Percentiles rank a stretch among this genome's conserved stretches.
Conservation (phyloP, 2,329 filamentous ascomycete species). For the Colletotrichum sp. region DNA sequence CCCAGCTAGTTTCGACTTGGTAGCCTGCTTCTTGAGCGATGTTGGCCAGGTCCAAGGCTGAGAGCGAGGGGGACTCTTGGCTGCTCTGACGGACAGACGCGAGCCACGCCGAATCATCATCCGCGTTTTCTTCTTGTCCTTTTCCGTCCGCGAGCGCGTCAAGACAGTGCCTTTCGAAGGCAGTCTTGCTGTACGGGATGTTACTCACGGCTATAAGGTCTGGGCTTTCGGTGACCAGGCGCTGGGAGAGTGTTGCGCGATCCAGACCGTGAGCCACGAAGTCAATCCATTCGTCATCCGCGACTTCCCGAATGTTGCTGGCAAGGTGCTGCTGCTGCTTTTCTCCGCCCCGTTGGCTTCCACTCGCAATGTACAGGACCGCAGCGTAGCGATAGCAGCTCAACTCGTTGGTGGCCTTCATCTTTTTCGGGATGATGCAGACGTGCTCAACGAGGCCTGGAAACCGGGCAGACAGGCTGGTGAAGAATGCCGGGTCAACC, state of each 20-base stretch:
- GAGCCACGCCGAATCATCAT: background rate
- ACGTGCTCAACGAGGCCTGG: slow-evolving; percentile 27
- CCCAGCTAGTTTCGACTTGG: slow-evolving; percentile 50
- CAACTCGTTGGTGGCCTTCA: slow-evolving; percentile 33
- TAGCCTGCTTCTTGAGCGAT: slow-evolving; percentile 42
- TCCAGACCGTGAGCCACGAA: background rate
- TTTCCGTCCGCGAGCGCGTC: background rate
- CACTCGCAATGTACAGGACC: slow-evolving; percentile 21
- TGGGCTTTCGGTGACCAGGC: slow-evolving; percentile 5
- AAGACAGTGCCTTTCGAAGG: slow-evolving; percentile 25
- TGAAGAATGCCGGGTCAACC: slow-evolving; percentile 30
- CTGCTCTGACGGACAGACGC: background rate
- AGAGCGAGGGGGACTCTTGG: slow-evolving; percentile 3
- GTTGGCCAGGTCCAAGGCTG: slow-evolving; percentile 22
- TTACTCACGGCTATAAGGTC: slow-evolving; percentile 23
- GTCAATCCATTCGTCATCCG: background rate
- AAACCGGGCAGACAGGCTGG: slow-evolving; percentile 3
- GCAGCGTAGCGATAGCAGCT: slow-evolving; percentile 32
- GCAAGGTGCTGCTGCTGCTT: background rate
- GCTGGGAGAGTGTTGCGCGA: background rate
- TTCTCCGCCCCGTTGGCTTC: background rate
- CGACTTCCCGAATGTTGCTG: slow-evolving; percentile 14
- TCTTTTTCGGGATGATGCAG: slow-evolving; percentile 32
- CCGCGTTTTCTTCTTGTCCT: background rate
- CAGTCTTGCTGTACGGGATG: slow-evolving; percentile 34